A percentile compares a stretch with the other conserved stretches of the same genome.
Evolutionary conservation across 139 green algal genomes (phyloP).

Genomic region (Auxenochlorella pyrenoidosa): DNA sequence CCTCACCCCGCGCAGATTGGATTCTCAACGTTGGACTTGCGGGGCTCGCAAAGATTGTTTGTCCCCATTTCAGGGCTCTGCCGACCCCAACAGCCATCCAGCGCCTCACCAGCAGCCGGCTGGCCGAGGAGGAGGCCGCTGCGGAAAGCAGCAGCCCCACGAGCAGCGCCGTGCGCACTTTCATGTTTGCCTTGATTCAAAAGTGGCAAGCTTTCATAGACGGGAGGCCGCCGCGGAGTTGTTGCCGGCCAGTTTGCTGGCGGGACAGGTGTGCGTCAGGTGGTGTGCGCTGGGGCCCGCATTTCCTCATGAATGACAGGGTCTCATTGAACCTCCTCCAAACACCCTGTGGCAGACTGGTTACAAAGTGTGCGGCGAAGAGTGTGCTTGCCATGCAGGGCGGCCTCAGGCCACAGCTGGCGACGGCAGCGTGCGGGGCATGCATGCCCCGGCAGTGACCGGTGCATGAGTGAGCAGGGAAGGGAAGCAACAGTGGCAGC

Average conservation of each 20-base stretch:
- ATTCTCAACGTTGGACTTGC: no score
- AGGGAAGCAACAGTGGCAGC: neutral
- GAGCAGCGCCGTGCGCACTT: no score
- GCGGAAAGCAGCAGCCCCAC: no score
- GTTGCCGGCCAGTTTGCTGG: neutral
- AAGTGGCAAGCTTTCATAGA: neutral
- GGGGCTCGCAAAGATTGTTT: no score
- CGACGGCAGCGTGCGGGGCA: neutral
- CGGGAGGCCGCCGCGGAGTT: neutral
- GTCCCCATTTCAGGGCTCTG: no score
- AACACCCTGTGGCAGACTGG: neutral
- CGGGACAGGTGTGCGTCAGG: neutral
- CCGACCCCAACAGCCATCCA: no score
- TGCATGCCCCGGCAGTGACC: neutral
- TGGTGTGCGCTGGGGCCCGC: no score
- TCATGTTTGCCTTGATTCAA: no score
- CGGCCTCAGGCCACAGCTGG: conserved; percentile 2
- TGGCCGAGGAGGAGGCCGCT: no score
- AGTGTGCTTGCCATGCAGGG: neutral
- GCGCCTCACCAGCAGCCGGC: no score
- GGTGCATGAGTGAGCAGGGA: neutral
- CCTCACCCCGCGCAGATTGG: no score
- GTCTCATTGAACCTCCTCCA: no score
- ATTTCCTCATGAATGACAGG: neutral
- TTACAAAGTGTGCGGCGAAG: neutral